Conservation (phyloP, 305 asterid species). For the Fraxinus dipetala region DNA sequence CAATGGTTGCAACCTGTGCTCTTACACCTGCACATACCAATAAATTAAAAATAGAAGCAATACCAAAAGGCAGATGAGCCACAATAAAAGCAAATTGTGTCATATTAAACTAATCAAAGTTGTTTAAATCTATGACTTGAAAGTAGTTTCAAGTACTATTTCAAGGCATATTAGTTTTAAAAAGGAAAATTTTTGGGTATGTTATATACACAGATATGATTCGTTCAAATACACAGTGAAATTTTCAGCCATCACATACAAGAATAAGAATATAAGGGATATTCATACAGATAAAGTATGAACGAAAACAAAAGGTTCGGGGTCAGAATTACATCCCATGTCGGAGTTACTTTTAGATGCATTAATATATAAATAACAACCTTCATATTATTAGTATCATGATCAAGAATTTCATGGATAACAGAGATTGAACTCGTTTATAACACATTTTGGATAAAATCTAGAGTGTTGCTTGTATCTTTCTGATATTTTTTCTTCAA, state of each 20-base stretch:
- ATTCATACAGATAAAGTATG: background rate
- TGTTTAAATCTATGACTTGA: background rate
- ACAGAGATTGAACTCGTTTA: background rate
- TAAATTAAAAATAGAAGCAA: conserved; percentile 3
- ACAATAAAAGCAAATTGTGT: background rate
- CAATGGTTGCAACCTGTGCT: conserved; percentile 67
- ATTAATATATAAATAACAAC: background rate
- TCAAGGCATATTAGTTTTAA: background rate
- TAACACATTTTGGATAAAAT: background rate
- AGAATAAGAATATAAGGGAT: background rate
- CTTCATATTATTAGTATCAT: background rate
- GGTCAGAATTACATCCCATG: background rate
- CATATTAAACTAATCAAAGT: background rate
- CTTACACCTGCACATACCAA: conserved; percentile 47
- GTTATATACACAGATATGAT: background rate
- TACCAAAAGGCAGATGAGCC: background rate
- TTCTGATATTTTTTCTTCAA: background rate
- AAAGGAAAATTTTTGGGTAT: background rate
- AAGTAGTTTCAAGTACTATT: background rate
- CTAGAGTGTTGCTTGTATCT: too few species aligned
- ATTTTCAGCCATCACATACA: too few species aligned
- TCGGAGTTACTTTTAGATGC: background rate
- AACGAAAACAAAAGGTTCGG: background rate
- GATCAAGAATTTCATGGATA: background rate
- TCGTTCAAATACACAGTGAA: background rate